Evolutionary conservation across 164 flowering plant species (phyloP).

Genomic region (Stephania japonica): DNA sequence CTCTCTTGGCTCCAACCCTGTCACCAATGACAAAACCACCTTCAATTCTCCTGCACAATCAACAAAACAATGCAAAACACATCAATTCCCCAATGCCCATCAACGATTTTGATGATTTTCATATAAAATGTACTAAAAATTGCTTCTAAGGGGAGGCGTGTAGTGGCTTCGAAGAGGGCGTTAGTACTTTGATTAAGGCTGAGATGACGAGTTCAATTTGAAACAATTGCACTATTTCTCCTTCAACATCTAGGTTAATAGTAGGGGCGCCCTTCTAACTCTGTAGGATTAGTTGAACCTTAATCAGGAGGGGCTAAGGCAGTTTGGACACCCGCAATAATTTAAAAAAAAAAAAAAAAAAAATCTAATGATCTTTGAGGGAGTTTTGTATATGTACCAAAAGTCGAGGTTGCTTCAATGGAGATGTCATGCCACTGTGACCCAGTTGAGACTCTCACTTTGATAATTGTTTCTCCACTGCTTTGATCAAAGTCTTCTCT

Average conservation of each 20-base stretch:
- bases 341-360: too few species aligned
- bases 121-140: not conserved
- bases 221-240: too few species aligned
- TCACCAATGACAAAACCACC: conserved; percentile 55
- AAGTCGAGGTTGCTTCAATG: conserved; percentile 71
- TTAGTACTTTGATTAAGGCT: too few species aligned
- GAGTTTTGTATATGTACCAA: conserved; percentile 40
- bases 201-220: not conserved
- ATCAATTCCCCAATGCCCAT: not conserved
- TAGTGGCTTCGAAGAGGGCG: too few species aligned
- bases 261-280: too few species aligned
- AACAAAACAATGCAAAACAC: not conserved
- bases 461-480: conserved; percentile 41
- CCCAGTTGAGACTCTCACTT: conserved; percentile 53
- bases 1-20: conserved; percentile 56
- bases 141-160: too few species aligned
- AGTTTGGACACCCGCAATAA: too few species aligned
- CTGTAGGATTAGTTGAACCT: too few species aligned
- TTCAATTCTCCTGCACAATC: conserved; percentile 58
- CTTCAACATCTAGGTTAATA: too few species aligned
- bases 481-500: conserved; percentile 35
- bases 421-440: conserved; percentile 64
- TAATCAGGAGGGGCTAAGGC: too few species aligned
- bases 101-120: not conserved
- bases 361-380: too few species aligned